Evolutionary conservation across 2,329 filamentous ascomycete genomes (phyloP), one percentile per base, ranked within the genome.

Genomic region (Hypoxylon sp.): DNA sequence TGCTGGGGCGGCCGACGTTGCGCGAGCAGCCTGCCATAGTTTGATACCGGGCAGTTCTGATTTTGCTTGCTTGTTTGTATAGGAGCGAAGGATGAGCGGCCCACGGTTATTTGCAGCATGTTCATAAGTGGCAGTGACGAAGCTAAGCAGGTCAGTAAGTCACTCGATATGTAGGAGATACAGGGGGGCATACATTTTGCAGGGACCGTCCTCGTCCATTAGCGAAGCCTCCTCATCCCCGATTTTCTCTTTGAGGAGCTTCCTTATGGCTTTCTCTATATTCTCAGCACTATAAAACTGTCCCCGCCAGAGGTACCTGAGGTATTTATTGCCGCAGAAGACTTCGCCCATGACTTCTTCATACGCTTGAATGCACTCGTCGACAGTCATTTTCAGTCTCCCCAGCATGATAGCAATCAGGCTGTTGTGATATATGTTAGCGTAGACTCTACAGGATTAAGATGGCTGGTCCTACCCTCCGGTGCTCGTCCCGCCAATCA

Each of bases 371-470:
- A 48, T 48, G 6, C 45, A 48, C 2, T 48, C 45, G 5, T 48
- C 45, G 2, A 48, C 45, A 2, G 19, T 28, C 45, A 48, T 48
- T 48, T 28, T n/a, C 1, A 48, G 21, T n/a, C 45, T 21, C 11
- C 45, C 45, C 10, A 48, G 10, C 45, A 48, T 48, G 3, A 48
- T 48, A 3, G 45, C 45, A n/a, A 48, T 48, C 6, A 48, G 10
- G 5, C 45, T 46, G 43, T 25, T 4, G 7, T 14, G 14, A 7
- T 17, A 17, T 14, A n/a, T n/a, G 36, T 38, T 43, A 43, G 17
- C 1, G 9, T 43, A 43, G 1, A 10, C 38, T 17, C 17, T 5
- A 14, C 13, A 17, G 14, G 2, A 3, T 43, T 19, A 2, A 17
- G 5, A 19, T 10, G n/a, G n/a, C 17, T 9, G 3, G n/a, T 9